Evolutionary conservation across 1,139 yeast genomes (phyloP), one percentile per base, ranked within the genome.

Genomic region (Yamadazyma conglobata): DNA sequence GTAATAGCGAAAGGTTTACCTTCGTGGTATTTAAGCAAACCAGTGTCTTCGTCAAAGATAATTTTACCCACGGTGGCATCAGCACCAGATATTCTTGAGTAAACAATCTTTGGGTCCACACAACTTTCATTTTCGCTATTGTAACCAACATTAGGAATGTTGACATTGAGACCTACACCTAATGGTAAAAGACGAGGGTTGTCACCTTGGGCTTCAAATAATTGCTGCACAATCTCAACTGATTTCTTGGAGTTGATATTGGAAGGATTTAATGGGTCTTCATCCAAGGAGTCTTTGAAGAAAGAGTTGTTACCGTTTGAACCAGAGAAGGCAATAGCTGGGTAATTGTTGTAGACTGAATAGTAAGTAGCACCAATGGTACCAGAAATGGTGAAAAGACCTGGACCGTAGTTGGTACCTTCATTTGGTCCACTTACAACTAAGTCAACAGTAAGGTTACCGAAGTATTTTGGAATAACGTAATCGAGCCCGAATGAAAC

Each of bases 351-450:
- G 55, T 64, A 64, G 25, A 65, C 61, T 22, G 71, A 52, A 38
- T 55, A 54, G 54, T 65, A 64, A 31, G 70, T 49, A 32, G 73
- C 73, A 44, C 69, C 72, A 43, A 65, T 58, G 26, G 74, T 68
- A 40, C 73, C 74, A 10, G 70, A 62, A 30, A 60, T 40, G 24
- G 73, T 60, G 51, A 46, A 64, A 40, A 52, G 49, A 25, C 65
- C 70, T 24, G 68, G 66, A 25, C 66, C 58, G 42, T 54, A 38
- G 54, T 68, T 68, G 32, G 56, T 47, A 40, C 73, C 74, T 51
- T 68, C 73, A 46, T 68, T 68, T 25, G 73, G 73, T 38, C 73
- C 74, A 27, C 63, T 47, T 30, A 68, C 72, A 37, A 67, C 63
- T 49, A 68, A 58, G 50, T 68, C 74, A 33, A 64, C 46, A 22